Conservation (phyloP, 2,329 filamentous ascomycete species). For the Sporothrix pseudoabietina region DNA sequence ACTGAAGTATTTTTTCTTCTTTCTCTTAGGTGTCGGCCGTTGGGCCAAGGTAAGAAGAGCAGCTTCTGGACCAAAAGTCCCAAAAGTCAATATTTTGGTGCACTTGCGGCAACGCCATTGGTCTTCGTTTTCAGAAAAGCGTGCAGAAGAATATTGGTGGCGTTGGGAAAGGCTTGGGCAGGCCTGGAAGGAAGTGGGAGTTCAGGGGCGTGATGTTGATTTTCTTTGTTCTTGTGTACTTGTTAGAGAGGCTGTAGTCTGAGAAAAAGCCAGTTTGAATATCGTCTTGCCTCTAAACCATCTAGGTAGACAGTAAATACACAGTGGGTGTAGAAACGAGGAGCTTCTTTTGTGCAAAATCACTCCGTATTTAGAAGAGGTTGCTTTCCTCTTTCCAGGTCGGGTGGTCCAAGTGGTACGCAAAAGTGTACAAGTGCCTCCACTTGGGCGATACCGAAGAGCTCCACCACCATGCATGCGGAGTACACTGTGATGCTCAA, state of each 20-base stretch:
- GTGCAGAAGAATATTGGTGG: background rate
- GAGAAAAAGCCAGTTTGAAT: background rate
- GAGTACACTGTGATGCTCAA: background rate
- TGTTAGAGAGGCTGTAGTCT: background rate
- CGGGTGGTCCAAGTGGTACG: background rate
- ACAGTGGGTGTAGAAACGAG: background rate
- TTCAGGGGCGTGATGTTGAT: background rate
- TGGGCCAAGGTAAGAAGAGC: background rate
- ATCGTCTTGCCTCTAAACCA: background rate
- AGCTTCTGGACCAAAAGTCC: background rate
- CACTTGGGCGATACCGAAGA: background rate
- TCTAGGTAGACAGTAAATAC: background rate
- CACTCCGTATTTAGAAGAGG: too few relatives aligned
- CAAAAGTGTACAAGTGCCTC: background rate
- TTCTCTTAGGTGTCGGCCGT: background rate
- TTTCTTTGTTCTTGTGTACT: slow-evolving; percentile 10
- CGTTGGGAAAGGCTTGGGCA: too few relatives aligned
- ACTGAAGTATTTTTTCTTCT: background rate
- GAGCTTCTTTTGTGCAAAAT: background rate
- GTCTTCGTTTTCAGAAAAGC: background rate
- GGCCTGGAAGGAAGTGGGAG: background rate
- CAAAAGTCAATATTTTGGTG: background rate
- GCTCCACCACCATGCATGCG: background rate
- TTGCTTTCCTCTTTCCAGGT: background rate
- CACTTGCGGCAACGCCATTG: background rate